phyloP scores from a whole-genome alignment of 2,329 filamentous ascomycete species.

The Talaromyces funiculosus region DNA sequence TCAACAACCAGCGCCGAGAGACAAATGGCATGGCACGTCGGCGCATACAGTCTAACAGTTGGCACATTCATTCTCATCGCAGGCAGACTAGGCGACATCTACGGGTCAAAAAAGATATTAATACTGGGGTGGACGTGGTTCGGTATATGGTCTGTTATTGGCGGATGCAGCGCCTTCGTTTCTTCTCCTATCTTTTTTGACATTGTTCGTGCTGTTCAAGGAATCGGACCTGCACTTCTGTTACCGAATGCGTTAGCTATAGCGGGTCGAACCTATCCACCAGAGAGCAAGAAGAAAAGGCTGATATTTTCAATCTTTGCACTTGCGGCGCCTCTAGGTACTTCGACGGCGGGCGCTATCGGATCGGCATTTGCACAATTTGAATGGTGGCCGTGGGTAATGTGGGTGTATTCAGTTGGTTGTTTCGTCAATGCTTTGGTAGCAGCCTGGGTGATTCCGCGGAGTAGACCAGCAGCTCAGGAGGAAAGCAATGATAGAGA shows the following conservation, averaged over 20 bases:
- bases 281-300: slow-evolving; percentile 36
- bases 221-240: slow-evolving; percentile 42
- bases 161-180: not conserved
- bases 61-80: slow-evolving; percentile 49
- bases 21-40: slow-evolving; percentile 38
- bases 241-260: slow-evolving; percentile 44
- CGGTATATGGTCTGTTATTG: slow-evolving; percentile 31
- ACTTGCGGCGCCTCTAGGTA: slow-evolving; percentile 35
- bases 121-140: slow-evolving; percentile 45
- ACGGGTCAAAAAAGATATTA: slow-evolving; percentile 38
- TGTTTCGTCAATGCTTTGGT: slow-evolving; percentile 34
- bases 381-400: slow-evolving; percentile 50
- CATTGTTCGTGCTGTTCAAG: slow-evolving; percentile 27
- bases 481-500: not conserved
- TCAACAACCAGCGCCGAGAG: not conserved
- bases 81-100: slow-evolving; percentile 47
- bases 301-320: slow-evolving; percentile 43
- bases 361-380: slow-evolving; percentile 37
- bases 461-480: not conserved
- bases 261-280: slow-evolving; percentile 38
- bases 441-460: not conserved
- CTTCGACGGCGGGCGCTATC: slow-evolving; percentile 28
- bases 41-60: slow-evolving; percentile 45
- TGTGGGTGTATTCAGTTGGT: slow-evolving; percentile 37
- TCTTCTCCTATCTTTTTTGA: slow-evolving; percentile 25